Percentiles rank a stretch among this genome's conserved stretches.
These are phyloP conservation scores for Mitragyna speciosa DNA, from an alignment of 257 asterid species.

Conservation along the genomic window DNA sequence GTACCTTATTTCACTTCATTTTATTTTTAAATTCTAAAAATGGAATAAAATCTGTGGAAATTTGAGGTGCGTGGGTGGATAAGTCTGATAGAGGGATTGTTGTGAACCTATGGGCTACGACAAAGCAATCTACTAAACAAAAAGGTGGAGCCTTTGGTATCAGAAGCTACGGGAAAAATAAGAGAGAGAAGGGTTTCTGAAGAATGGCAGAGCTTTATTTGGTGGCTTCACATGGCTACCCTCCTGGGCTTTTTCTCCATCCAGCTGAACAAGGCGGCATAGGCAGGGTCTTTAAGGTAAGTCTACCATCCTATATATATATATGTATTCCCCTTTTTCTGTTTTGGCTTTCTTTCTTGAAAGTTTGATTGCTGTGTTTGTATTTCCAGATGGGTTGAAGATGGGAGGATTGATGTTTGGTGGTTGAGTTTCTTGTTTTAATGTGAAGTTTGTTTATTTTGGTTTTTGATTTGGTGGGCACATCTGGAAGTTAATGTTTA, in stretches of 20 bases:
- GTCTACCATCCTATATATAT: neutral
- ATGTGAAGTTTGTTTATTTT: neutral
- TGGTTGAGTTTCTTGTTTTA: neutral
- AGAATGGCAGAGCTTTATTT: slow-evolving; percentile 57
- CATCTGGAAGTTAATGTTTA: neutral
- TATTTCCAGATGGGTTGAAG: neutral
- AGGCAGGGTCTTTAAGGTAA: slow-evolving; percentile 45
- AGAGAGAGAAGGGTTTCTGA: neutral
- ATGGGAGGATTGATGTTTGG: neutral
- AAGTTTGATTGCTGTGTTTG: neutral
- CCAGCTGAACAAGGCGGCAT: slow-evolving; percentile 37
- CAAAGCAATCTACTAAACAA: slow-evolving; percentile 13
- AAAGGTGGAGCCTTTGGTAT: slow-evolving; percentile 7
- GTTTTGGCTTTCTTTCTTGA: neutral
- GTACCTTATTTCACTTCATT: neutral
- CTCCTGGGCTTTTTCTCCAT: slow-evolving; percentile 41
- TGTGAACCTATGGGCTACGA: slow-evolving; percentile 14
- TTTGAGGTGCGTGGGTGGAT: slow-evolving; percentile 48
- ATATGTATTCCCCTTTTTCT: neutral
- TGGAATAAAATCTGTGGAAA: slow-evolving; percentile 32
- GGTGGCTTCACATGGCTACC: slow-evolving; percentile 73
- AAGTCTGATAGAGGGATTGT: slow-evolving; percentile 27
- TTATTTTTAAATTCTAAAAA: too few relatives aligned
- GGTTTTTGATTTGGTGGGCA: neutral
- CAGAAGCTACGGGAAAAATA: slow-evolving; percentile 14